phyloP scores from a whole-genome alignment of 495 filamentous ascomycete genomes.

The Cetradonia linearis region DNA sequence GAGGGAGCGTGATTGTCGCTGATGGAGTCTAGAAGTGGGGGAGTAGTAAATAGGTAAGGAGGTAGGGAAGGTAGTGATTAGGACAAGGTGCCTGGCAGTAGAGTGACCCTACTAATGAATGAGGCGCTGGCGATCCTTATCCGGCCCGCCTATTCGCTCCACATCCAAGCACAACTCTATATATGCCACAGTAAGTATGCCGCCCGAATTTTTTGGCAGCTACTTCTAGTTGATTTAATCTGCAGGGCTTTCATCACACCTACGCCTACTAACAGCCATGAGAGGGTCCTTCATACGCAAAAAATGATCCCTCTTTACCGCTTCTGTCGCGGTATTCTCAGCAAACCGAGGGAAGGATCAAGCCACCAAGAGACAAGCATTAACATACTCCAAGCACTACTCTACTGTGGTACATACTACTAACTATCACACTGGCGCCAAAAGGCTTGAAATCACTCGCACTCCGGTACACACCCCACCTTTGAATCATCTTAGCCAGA shows the following conservation, averaged over 20 bases:
- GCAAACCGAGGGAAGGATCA: neutral
- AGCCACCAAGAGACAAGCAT: neutral
- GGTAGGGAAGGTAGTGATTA: neutral
- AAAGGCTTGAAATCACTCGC: neutral
- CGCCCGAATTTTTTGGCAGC: neutral
- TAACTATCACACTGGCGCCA: neutral
- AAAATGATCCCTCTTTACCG: neutral
- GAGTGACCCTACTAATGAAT: neutral
- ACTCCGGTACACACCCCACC: neutral
- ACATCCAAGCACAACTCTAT: neutral
- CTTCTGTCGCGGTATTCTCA: neutral
- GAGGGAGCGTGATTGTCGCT: neutral
- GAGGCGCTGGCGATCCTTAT: neutral
- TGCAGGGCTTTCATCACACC: neutral
- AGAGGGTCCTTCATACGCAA: neutral
- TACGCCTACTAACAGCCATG: neutral
- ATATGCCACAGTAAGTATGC: neutral
- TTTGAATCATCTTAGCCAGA: neutral
- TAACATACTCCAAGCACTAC: neutral
- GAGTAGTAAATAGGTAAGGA: neutral
- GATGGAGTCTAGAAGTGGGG: neutral
- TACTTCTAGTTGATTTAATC: neutral
- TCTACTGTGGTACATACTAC: neutral
- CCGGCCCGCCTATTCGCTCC: neutral
- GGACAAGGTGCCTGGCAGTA: conserved; percentile 2